phyloP scores from a whole-genome alignment of 305 asterid genomes.

The Fraxinus greggii region DNA sequence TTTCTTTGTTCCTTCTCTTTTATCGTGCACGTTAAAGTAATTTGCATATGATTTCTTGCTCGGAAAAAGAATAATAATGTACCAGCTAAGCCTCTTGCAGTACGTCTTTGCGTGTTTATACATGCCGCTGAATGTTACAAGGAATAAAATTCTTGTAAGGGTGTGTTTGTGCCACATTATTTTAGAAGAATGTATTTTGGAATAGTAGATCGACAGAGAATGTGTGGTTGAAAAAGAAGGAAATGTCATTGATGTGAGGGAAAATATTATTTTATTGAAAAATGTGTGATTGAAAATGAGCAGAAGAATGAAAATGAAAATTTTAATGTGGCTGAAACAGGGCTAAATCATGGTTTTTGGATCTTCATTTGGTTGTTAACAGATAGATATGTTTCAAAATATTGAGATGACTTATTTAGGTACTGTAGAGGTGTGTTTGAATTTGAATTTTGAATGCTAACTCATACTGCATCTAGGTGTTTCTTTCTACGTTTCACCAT shows the following conservation, averaged over 20 bases:
- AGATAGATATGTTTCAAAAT: background rate
- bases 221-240: too few relatives aligned
- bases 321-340: too few relatives aligned
- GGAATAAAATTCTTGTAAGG: background rate
- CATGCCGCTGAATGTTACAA: background rate
- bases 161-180: too few relatives aligned
- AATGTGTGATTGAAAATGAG: too few relatives aligned
- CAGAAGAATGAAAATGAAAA: too few relatives aligned
- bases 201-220: too few relatives aligned
- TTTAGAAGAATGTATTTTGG: too few relatives aligned
- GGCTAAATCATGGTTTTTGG: slow-evolving; percentile 18
- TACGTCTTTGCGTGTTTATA: background rate
- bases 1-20: background rate
- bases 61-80: background rate
- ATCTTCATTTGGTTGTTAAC: background rate
- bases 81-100: background rate
- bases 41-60: background rate
- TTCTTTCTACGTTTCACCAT: background rate
- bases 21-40: background rate
- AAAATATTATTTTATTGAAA: too few relatives aligned
- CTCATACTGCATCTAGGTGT: background rate
- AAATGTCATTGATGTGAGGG: too few relatives aligned
- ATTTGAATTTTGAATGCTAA: background rate
- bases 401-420: background rate
- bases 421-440: background rate